A percentile compares a stretch with the other conserved stretches of the same genome.
Evolutionary conservation across 73 alveolate species (phyloP).

Genomic region (Loxodes magnus): DNA sequence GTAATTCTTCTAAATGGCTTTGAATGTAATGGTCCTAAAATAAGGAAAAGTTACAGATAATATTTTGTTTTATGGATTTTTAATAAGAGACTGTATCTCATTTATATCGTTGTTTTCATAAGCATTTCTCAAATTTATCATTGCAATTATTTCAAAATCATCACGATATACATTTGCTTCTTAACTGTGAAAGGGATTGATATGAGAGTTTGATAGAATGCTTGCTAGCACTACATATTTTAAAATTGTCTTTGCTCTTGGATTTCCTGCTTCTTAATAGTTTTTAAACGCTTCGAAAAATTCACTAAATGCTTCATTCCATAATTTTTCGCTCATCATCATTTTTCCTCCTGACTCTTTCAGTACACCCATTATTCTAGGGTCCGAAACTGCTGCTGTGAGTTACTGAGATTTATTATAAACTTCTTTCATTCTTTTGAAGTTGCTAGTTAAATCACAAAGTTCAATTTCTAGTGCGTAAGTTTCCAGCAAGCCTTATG

Average conservation of each 20-base stretch:
- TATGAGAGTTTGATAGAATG: slow-evolving; percentile 33
- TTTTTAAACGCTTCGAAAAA: slow-evolving; percentile 51
- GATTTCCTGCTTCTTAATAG: slow-evolving; percentile 59
- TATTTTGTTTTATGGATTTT: slow-evolving; percentile 15
- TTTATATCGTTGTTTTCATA: slow-evolving; percentile 49
- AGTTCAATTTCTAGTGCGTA: slow-evolving; percentile 19
- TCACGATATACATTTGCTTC: slow-evolving; percentile 71
- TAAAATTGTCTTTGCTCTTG: slow-evolving; percentile 53
- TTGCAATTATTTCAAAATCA: slow-evolving; percentile 51
- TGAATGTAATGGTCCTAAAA: slow-evolving; percentile 42
- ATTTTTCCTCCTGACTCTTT: slow-evolving; percentile 68
- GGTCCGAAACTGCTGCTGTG: slow-evolving; percentile 65
- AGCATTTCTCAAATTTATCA: slow-evolving; percentile 45
- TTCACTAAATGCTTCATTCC: slow-evolving; percentile 60
- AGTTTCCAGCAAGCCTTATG: slow-evolving; percentile 16
- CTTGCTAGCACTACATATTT: slow-evolving; percentile 56
- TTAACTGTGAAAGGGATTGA: slow-evolving; percentile 52
- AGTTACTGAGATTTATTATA: slow-evolving; percentile 41
- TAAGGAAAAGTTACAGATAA: slow-evolving; percentile 7
- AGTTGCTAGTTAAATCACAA: slow-evolving; percentile 9
- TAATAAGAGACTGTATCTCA: slow-evolving; percentile 22
- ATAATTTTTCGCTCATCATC: slow-evolving; percentile 58
- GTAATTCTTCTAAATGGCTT: slow-evolving; percentile 39
- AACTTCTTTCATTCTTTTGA: slow-evolving; percentile 23
- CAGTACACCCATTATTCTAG: slow-evolving; percentile 56